Evolutionary conservation across 2,329 filamentous ascomycete species (phyloP), one percentile per base, ranked within the genome.

Genomic region (Paecilomyces formosus): DNA sequence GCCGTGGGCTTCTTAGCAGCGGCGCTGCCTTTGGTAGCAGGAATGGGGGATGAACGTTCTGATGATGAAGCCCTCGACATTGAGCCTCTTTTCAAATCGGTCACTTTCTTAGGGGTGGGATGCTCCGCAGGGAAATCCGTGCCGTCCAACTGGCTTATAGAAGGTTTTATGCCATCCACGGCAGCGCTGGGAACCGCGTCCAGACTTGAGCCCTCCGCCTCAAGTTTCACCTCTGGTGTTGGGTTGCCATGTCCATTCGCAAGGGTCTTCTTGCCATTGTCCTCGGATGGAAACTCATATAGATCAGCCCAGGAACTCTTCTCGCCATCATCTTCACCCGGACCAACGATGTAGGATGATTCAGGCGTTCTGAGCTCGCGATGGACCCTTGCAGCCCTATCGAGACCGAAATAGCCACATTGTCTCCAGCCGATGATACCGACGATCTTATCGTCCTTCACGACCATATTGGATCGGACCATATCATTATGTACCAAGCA

Each of bases 351-450:
- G 53, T 62, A 58, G 21, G 60, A 58, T 9, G 61, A 59, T 15
- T 61, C 64, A 2, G 65, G 66, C 56, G 68, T 64, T 57, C 73
- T 68, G 22, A 72, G 63, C 54, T 66, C 62, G 53, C 60, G 65
- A 60, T 77, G 74, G 51, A 76, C 61, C 55, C 66, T 68, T 45
- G 64, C 65, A 33, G 70, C 71, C 55, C 71, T 66, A 39, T 68
- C 63, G 49, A 68, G 65, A 15, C 73, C 73, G 62, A 77, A 77
- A 57, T 70, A 75, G 49, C 74, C 74, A 53, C 73, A 69, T 57
- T 73, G 66, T 57, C 69, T 66, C 74, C 74, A 77, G n/a, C 71
- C 72, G 52, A 67, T 61, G 26, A 76, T 64, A 21, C 74, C 74
- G 53, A 76, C 71, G 24, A 76, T 67, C 50, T 64, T 68, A 59